These are phyloP conservation scores for Verbena officinalis DNA, from an alignment of 257 asterid genomes.

Conservation along the genomic window DNA sequence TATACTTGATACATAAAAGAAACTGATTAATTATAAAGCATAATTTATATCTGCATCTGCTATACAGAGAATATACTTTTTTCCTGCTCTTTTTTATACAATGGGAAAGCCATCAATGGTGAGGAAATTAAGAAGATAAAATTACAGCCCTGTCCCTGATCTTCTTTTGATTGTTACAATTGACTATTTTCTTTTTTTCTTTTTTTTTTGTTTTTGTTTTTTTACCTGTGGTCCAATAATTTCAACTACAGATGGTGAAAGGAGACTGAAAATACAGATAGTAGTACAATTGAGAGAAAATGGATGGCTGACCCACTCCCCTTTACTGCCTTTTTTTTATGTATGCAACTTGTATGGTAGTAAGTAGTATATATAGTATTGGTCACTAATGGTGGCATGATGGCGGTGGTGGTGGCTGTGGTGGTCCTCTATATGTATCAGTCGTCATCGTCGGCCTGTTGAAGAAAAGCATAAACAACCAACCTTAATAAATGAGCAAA, in stretches of 20 bases:
- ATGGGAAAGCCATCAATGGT: slow-evolving; percentile 41
- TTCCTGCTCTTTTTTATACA: slow-evolving; percentile 8
- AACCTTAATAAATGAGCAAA: slow-evolving; percentile 33
- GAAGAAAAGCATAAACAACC: slow-evolving; percentile 26
- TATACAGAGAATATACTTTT: slow-evolving; percentile 10
- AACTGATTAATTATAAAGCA: background rate
- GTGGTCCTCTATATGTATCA: slow-evolving; percentile 32
- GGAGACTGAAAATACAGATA: slow-evolving; percentile 34
- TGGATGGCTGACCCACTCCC: slow-evolving; percentile 53
- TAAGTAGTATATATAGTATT: slow-evolving; percentile 44
- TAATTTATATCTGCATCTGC: background rate
- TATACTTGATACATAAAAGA: slow-evolving; percentile 15
- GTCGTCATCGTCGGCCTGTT: slow-evolving; percentile 37
- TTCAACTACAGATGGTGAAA: slow-evolving; percentile 49
- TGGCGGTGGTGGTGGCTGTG: slow-evolving; percentile 22
- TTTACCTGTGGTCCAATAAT: slow-evolving; percentile 44
- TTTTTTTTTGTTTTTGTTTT: slow-evolving; percentile 15
- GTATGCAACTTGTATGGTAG: slow-evolving; percentile 55
- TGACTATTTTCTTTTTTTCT: slow-evolving; percentile 31
- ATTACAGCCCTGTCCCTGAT: slow-evolving; percentile 41
- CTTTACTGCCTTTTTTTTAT: slow-evolving; percentile 45
- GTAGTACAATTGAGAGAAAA: slow-evolving; percentile 44
- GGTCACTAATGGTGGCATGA: slow-evolving; percentile 25
- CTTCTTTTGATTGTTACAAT: slow-evolving; percentile 31
- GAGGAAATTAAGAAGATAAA: slow-evolving; percentile 33